Percentiles rank a stretch among this genome's conserved stretches.
Conservation (phyloP, 2,329 filamentous ascomycete species). For the Aspergillus glaucus region DNA sequence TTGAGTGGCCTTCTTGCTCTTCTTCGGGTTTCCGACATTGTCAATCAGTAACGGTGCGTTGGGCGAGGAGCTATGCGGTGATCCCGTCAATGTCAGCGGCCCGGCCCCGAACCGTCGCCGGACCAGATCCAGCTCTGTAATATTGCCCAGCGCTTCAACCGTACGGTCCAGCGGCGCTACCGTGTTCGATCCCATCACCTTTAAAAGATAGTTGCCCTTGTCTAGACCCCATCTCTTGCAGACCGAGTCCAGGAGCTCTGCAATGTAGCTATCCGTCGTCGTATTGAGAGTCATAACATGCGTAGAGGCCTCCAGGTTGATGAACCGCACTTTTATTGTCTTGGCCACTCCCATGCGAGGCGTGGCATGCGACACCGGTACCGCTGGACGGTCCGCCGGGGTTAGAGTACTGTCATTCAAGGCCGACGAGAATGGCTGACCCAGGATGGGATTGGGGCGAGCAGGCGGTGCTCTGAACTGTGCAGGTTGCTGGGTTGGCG, state of each 20-base stretch:
- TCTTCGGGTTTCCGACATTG: conserved; percentile 31
- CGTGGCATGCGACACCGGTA: conserved; percentile 41
- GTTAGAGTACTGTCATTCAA: conserved; percentile 40
- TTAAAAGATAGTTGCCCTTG: conserved; percentile 57
- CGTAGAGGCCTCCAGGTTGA: conserved; percentile 52
- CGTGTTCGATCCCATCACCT: conserved; percentile 57
- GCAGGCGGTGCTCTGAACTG: conserved; percentile 18
- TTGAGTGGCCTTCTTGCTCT: conserved; percentile 36
- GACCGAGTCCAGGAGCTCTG: conserved; percentile 59
- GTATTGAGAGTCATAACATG: conserved; percentile 51
- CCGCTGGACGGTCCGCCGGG: conserved; percentile 41
- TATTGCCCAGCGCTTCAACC: conserved; percentile 56
- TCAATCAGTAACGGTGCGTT: conserved; percentile 58
- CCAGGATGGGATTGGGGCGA: conserved; percentile 38
- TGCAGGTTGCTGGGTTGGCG: conserved; percentile 14
- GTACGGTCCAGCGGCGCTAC: conserved; percentile 59
- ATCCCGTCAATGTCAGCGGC: conserved; percentile 50
- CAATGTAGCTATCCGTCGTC: conserved; percentile 61
- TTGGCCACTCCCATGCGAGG: conserved; percentile 54
- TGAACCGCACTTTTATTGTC: conserved; percentile 55
- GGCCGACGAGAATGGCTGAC: conserved; percentile 42
- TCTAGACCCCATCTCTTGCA: conserved; percentile 59
- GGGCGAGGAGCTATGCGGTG: conserved; percentile 56
- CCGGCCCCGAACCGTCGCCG: conserved; percentile 58
- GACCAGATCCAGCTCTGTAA: conserved; percentile 56